Percentiles rank a stretch among this genome's conserved stretches.
These are phyloP conservation scores for Stephanodiscus triporus DNA, from an alignment of 108 stramenopile genomes.

Conservation along the genomic window DNA sequence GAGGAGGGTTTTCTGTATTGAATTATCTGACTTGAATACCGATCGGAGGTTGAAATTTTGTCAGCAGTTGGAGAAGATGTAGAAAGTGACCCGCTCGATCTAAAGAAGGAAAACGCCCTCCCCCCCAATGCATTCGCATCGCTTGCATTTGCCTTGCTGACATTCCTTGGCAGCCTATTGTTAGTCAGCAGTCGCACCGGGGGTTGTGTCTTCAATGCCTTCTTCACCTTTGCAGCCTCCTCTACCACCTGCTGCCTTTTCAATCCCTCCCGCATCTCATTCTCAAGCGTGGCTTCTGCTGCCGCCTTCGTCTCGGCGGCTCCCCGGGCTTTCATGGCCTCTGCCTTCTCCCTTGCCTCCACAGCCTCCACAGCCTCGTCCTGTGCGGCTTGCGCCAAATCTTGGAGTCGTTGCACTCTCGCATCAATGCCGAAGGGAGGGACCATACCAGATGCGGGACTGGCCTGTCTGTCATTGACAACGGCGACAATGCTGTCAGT, in stretches of 20 bases:
- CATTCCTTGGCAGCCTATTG: not conserved
- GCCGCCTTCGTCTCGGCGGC: constrained; percentile 14
- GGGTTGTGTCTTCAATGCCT: not conserved
- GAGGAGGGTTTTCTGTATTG: too few species aligned
- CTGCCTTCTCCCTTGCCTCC: constrained; percentile 40
- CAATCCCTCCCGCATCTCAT: not conserved
- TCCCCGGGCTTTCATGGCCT: constrained; percentile 3
- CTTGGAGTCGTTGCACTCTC: constrained; percentile 24
- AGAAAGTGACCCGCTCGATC: not conserved
- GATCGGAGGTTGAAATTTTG: not conserved
- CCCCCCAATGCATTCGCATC: not conserved
- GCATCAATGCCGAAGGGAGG: not conserved
- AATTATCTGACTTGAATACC: too few species aligned
- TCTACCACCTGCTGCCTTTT: constrained; percentile 7
- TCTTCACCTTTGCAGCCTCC: constrained; percentile 14
- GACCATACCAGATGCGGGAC: not conserved
- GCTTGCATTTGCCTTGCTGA: not conserved
- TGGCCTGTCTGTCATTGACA: too few species aligned
- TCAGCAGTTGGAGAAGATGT: not conserved
- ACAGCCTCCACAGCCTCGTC: constrained; percentile 18
- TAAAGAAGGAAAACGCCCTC: constrained; percentile 3
- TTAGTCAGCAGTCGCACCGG: not conserved
- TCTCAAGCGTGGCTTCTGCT: constrained; percentile 10
- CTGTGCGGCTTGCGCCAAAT: constrained; percentile 27
- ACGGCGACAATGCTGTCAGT: not conserved